A percentile compares a stretch with the other conserved stretches of the same genome.
Conservation (phyloP, 768 basidiomycete species). For the Tylopilus felleus region DNA sequence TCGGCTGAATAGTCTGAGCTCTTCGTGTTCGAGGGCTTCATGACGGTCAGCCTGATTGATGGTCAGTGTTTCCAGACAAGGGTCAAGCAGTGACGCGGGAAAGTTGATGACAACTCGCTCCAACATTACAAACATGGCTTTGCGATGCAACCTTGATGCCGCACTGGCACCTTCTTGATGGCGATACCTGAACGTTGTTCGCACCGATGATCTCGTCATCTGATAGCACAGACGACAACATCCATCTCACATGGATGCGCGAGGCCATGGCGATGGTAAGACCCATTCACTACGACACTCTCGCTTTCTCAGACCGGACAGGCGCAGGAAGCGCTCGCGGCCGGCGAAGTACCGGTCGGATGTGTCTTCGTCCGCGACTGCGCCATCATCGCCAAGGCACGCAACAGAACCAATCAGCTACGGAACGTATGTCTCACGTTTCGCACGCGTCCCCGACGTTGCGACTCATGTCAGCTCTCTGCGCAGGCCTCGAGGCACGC, state of each 20-base stretch:
- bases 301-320: constrained; percentile 28
- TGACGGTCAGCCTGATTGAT: constrained; percentile 8
- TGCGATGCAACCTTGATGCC: background rate
- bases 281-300: background rate
- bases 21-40: constrained; percentile 10
- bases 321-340: constrained; percentile 83
- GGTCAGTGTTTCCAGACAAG: no score
- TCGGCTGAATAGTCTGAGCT: constrained; percentile 43
- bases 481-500: constrained; percentile 91
- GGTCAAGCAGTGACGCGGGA: constrained; percentile 9
- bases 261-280: constrained; percentile 80
- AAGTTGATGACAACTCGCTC: background rate
- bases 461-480: background rate
- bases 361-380: constrained; percentile 87
- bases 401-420: constrained; percentile 94
- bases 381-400: constrained; percentile 75
- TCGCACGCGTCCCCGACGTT: background rate
- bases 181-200: no score
- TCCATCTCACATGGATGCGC: constrained; percentile 70
- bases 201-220: background rate
- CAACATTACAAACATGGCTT: background rate
- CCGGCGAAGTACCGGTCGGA: constrained; percentile 92
- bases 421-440: constrained; percentile 69
- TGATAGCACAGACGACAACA: constrained; percentile 7
- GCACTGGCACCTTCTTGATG: no score